Evolutionary conservation across 495 filamentous ascomycete species (phyloP), one percentile per base, ranked within the genome.

Genomic region (Talaromyces ruber): DNA sequence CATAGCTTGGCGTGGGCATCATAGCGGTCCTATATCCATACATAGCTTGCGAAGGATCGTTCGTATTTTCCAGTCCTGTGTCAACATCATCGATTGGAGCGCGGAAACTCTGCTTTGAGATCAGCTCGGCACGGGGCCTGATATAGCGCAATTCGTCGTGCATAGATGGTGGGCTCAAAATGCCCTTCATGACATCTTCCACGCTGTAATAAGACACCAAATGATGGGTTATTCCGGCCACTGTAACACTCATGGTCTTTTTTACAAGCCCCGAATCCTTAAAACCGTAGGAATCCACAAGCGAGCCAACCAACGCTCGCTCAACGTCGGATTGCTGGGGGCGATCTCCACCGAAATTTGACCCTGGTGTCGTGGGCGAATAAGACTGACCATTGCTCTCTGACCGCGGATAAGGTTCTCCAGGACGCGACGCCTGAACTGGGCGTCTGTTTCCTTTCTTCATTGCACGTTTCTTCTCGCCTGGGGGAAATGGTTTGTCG

Each of bases 201-300:
- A 92, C 78, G 39, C 77, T 89, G 76, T 96, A 97, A 70, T 97
- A 97, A 0, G 88, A 93, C 45, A 96, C 90, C 56, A 97, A 74
- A 65, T 95, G 91, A 69, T 93, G 92, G 4, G 82, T 83, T 5
- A 89, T 75, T 7, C 85, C 85, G 18, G 84, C 73, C 52, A 89
- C 81, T 2, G 81, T 86, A 26, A 97, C 82, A 61, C 86, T 91
- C 69, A 96, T 90, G 0, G 92, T 96, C 80, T 96, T 97, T 77
- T 97, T 97, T 28, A 96, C 84, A 61, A 97, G 72, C 0, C 92
- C 92, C 2, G 86, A 83, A 47, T 86, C 81, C 74, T 92, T 93
- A 81, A 96, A 97, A 24, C 84, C 86, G 70, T 96, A 96, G 0
- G 88, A 91, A 72, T 96, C 91, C 3, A 90, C 80, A 26, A 96